Percentiles rank a stretch among this genome's conserved stretches.
Evolutionary conservation across 140 eudicot genomes (phyloP).

Genomic region (Erigeron philadelphicus): DNA sequence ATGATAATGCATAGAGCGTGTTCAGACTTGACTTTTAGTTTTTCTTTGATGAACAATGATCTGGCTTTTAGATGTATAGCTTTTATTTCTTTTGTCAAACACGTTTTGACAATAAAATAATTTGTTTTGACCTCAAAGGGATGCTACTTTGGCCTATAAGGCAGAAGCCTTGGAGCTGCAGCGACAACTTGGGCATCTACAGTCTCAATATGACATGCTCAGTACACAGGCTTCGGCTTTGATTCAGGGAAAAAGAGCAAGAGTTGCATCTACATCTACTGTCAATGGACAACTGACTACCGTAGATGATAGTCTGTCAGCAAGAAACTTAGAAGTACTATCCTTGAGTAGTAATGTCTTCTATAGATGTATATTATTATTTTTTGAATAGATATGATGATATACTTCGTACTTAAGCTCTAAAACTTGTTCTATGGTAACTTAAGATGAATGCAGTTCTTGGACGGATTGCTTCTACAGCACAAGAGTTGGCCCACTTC

Average conservation of each 20-base stretch:
- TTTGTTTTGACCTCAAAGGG: constrained; percentile 37
- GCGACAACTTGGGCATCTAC: constrained; percentile 82
- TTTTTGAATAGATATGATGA: constrained; percentile 8
- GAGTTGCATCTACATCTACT: constrained; percentile 83
- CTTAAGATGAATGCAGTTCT: constrained; percentile 95
- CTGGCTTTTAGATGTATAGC: no score
- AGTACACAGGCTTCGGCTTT: constrained; percentile 76
- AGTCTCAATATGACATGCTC: constrained; percentile 84
- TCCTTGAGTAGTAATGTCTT: not conserved
- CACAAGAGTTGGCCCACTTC: constrained; percentile 89
- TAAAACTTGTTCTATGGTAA: constrained; percentile 28
- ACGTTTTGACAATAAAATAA: constrained; percentile 14
- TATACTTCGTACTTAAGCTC: not conserved
- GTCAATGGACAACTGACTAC: constrained; percentile 68
- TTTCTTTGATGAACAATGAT: no score
- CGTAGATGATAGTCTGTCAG: constrained; percentile 79
- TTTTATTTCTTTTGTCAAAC: not conserved
- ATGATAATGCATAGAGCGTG: not conserved
- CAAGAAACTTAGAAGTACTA: constrained; percentile 75
- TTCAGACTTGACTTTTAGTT: not conserved
- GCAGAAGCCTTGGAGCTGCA: constrained; percentile 88
- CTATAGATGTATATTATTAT: not conserved
- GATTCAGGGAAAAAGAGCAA: constrained; percentile 89
- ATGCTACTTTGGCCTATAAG: constrained; percentile 72
- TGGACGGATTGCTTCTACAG: constrained; percentile 82